phyloP scores from a whole-genome alignment of 2,329 filamentous ascomycete species.

The Pseudopithomyces maydicus region DNA sequence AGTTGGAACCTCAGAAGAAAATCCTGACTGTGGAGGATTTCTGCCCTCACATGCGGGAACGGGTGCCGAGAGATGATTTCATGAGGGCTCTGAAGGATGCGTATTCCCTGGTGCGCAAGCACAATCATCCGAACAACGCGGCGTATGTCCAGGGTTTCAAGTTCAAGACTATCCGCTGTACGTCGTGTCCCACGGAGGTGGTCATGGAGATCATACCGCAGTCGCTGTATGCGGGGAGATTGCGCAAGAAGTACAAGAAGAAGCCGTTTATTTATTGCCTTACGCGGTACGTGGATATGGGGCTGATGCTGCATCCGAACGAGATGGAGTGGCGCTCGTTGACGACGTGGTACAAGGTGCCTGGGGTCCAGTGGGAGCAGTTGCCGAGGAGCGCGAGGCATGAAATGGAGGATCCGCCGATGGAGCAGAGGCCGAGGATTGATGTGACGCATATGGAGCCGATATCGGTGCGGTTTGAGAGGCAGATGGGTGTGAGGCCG shows the following conservation, averaged over 20 bases:
- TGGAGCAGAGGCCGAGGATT: not conserved
- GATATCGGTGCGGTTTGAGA: not conserved
- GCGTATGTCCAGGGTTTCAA: not conserved
- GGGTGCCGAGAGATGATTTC: not conserved
- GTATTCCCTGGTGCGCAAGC: not conserved
- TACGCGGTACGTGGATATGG: not conserved
- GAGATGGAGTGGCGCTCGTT: not conserved
- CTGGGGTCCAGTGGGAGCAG: not conserved
- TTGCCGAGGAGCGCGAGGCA: not conserved
- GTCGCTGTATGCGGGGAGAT: not conserved
- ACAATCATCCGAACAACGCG: not conserved
- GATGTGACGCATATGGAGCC: not conserved
- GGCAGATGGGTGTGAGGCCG: not conserved
- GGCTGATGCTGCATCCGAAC: not conserved
- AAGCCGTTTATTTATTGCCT: not conserved
- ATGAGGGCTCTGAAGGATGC: not conserved
- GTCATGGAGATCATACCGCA: not conserved
- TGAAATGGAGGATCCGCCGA: not conserved
- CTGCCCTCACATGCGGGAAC: not conserved
- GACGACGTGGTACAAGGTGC: not conserved
- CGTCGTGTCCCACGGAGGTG: not conserved
- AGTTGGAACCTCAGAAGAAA: not conserved
- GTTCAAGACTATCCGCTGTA: not conserved
- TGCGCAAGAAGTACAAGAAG: not conserved
- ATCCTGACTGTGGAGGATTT: not conserved